Percentiles rank a stretch among this genome's conserved stretches.
Conservation (phyloP, 139 green algal genomes). For the Limnomonas spitsbergensis region DNA sequence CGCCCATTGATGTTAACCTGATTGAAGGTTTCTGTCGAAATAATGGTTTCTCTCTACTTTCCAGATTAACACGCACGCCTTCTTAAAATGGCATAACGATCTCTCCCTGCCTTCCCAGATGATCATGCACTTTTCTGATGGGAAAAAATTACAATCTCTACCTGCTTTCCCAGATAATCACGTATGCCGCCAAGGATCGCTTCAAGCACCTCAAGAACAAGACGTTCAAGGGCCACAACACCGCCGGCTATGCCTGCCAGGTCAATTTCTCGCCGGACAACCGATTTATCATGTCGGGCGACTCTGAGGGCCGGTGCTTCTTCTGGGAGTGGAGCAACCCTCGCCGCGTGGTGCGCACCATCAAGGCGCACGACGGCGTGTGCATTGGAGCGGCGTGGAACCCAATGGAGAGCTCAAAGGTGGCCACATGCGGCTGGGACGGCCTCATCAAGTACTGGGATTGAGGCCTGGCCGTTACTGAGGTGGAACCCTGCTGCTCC, state of each 20-base stretch:
- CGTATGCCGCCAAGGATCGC: conserved; percentile 79
- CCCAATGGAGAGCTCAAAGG: conserved; percentile 85
- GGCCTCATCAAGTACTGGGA: conserved; percentile 89
- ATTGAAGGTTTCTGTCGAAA: no score
- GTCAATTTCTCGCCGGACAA: conserved; percentile 46
- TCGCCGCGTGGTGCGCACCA: conserved; percentile 56
- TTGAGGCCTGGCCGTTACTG: no score
- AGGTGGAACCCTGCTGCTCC: no score
- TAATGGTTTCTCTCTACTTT: background rate
- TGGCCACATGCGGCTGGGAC: conserved; percentile 95
- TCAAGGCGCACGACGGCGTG: conserved; percentile 89
- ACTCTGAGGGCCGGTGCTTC: conserved; percentile 85
- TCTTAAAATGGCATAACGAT: no score
- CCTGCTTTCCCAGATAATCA: conserved; percentile 70
- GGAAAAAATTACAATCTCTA: no score
- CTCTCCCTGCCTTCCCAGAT: conserved; percentile 57
- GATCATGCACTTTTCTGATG: no score
- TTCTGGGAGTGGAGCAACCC: conserved; percentile 97
- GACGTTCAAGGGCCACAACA: conserved; percentile 89
- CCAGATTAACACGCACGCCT: no score
- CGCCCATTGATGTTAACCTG: no score
- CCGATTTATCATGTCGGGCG: conserved; percentile 40
- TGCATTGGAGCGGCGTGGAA: conserved; percentile 92
- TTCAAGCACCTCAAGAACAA: conserved; percentile 95
- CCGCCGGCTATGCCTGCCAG: conserved; percentile 87